Percentiles rank a stretch among this genome's conserved stretches.
These are phyloP conservation scores for Sclerotinia sclerotiorum DNA, from an alignment of 2,329 filamentous ascomycete species.

Conservation along the genomic window DNA sequence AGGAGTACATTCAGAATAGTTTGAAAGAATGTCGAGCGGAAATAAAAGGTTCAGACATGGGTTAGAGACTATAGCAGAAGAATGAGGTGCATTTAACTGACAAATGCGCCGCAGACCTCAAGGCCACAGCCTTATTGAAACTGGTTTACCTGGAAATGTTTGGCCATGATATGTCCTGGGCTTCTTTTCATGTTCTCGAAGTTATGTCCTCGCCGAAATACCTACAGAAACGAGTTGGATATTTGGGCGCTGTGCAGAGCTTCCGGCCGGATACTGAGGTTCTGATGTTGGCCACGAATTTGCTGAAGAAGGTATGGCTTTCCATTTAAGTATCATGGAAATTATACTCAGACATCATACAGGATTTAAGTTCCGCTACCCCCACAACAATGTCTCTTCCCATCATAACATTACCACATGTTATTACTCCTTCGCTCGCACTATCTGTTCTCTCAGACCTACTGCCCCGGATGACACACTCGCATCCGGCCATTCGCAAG, in stretches of 20 bases:
- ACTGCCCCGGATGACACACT: constrained; percentile 82
- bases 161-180: constrained; percentile 99
- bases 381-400: constrained; percentile 81
- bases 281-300: constrained; percentile 93
- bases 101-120: constrained; percentile 64
- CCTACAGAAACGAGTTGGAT: constrained; percentile 91
- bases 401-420: constrained; percentile 85
- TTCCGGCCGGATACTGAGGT: constrained; percentile 96
- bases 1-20: constrained; percentile 90
- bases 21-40: constrained; percentile 94
- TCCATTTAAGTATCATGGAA: not conserved
- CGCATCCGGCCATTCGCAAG: constrained; percentile 81
- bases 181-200: constrained; percentile 95
- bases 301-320: constrained; percentile 77
- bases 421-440: constrained; percentile 89
- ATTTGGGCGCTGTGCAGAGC: constrained; percentile 92
- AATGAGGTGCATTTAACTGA: constrained; percentile 23
- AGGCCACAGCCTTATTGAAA: constrained; percentile 93
- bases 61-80: constrained; percentile 47
- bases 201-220: constrained; percentile 98
- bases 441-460: constrained; percentile 86
- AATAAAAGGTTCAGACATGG: constrained; percentile 91
- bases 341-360: constrained; percentile 31
- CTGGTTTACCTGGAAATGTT: constrained; percentile 99
- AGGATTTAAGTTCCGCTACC: constrained; percentile 72